phyloP scores from a whole-genome alignment of 1,284 basidiomycete species.

The Vanrija pseudolonga region DNA sequence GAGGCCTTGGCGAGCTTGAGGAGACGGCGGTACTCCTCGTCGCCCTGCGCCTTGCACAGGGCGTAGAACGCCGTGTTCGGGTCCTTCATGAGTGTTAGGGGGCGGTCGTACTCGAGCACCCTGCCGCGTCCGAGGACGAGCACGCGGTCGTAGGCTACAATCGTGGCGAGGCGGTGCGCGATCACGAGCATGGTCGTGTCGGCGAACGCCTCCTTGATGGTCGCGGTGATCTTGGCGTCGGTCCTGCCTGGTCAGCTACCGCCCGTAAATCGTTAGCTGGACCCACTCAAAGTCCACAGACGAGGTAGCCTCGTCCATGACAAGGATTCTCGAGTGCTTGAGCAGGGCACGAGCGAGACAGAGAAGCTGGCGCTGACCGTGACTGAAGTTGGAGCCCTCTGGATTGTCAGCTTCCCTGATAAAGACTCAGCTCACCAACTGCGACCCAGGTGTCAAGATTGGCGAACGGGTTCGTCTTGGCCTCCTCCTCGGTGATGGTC shows the following conservation, averaged over 20 bases:
- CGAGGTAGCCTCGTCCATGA: constrained; percentile 59
- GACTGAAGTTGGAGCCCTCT: constrained; percentile 65
- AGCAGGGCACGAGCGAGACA: constrained; percentile 68
- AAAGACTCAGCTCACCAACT: constrained; percentile 14
- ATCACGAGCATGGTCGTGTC: constrained; percentile 65
- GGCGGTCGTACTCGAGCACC: constrained; percentile 45
- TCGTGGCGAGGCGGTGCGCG: constrained; percentile 64
- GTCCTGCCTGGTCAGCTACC: constrained; percentile 50
- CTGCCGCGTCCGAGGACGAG: constrained; percentile 68
- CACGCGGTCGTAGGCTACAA: constrained; percentile 59
- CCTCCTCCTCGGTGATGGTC: constrained; percentile 51
- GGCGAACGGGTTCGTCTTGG: constrained; percentile 52
- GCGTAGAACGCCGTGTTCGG: constrained; percentile 29
- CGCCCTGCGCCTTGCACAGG: constrained; percentile 44
- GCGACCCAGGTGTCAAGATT: constrained; percentile 55
- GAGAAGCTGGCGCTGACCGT: constrained; percentile 73
- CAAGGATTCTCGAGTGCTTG: constrained; percentile 65
- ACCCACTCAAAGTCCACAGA: constrained; percentile 68
- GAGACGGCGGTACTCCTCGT: constrained; percentile 40
- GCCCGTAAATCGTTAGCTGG: background rate
- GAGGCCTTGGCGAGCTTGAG: background rate
- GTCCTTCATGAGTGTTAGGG: constrained; percentile 29
- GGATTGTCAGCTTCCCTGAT: constrained; percentile 6
- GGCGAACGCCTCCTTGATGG: constrained; percentile 68
- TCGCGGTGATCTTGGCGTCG: constrained; percentile 69